A percentile compares a stretch with the other conserved stretches of the same genome.
phyloP scores from a whole-genome alignment of 2,329 filamentous ascomycete species.

The Fusarium sp. region DNA sequence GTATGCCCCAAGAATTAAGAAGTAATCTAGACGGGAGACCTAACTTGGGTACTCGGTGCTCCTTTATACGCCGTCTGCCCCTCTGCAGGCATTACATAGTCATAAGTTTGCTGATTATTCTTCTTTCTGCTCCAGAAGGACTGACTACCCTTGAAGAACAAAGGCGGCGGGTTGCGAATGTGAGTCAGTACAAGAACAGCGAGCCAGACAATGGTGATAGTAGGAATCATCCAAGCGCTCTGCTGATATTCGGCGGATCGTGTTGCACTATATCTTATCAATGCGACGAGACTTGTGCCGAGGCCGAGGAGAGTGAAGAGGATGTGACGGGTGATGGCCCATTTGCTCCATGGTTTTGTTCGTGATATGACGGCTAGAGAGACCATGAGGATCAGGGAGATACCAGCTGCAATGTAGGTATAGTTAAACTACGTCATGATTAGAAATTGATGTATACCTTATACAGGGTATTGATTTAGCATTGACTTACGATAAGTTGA shows the following conservation, averaged over 20 bases:
- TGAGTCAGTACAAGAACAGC: constrained; percentile 46
- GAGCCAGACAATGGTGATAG: constrained; percentile 47
- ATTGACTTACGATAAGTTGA: constrained; percentile 43
- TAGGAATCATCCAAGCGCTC: constrained; percentile 46
- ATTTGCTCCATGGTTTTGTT: constrained; percentile 43
- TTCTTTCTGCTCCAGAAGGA: constrained; percentile 27
- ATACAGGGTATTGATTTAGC: too few species aligned
- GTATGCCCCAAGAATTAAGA: background rate
- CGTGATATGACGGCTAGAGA: constrained; percentile 44
- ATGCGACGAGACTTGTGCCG: constrained; percentile 40
- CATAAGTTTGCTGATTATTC: constrained; percentile 11
- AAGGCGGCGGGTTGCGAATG: constrained; percentile 38
- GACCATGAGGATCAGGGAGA: constrained; percentile 45
- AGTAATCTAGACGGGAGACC: background rate
- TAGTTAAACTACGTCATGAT: constrained; percentile 44
- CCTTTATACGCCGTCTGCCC: constrained; percentile 16
- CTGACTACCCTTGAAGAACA: constrained; percentile 31
- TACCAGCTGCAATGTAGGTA: constrained; percentile 45
- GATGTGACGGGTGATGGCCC: constrained; percentile 44
- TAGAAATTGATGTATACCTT: too few species aligned
- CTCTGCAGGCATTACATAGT: constrained; percentile 16
- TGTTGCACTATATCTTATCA: constrained; percentile 36
- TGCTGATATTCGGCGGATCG: constrained; percentile 32
- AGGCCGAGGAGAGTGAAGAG: constrained; percentile 44
- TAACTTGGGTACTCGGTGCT: background rate